Base-by-base conservation (phyloP, 768 basidiomycete species). In the Leccinum truebloodii region DNA sequence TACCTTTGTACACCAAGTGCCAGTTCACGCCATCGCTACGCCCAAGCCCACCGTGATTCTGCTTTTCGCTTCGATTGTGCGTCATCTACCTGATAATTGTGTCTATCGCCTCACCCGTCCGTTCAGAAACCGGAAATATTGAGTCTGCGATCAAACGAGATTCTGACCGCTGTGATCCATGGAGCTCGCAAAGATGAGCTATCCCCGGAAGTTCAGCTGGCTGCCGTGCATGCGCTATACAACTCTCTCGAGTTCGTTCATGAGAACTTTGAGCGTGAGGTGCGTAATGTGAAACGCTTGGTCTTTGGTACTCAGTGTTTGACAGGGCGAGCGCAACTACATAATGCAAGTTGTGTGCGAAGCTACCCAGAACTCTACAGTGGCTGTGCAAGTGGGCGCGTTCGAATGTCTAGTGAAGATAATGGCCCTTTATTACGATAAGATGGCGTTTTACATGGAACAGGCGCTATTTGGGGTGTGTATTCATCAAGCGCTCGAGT, bases 301-400 rank as follows among this genome's bases (percentile, higher is more conserved):
- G 10, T 41, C 46, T 9, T 50, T 9, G 22, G 52, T 55, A 32
- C 53, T 61, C 44, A 52, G 51, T 46, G 35, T 37, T 55, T 26
- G 60, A 13, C 70, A 98, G 94, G 97, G 97, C 66, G 97, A 99
- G 76, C 87, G 97, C 52, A 99, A 98, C 77, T 98, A 97, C 79
- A 98, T 99, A 76, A 99, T 99, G 97, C 97, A 99, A 79, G 95
- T 98, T 48, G 92, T 98, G 18, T 99, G 97, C 72, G 97, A 98
- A 71, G 96, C 96, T 0, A 98, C 97, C 0, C 97, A 98, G 74
- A 95, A 88, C 67, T 61, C 83, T 1, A 76, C 86, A 2, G 85
- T 90, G 3, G 75, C 82, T 37, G 95, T 98, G 37, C 96, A 98
- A 79, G 90, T 97, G n/a, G 93, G 88, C 32, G 90, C 97, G 5